phyloP scores from a whole-genome alignment of 345 rosid genomes.

The Erucastrum elatum region DNA sequence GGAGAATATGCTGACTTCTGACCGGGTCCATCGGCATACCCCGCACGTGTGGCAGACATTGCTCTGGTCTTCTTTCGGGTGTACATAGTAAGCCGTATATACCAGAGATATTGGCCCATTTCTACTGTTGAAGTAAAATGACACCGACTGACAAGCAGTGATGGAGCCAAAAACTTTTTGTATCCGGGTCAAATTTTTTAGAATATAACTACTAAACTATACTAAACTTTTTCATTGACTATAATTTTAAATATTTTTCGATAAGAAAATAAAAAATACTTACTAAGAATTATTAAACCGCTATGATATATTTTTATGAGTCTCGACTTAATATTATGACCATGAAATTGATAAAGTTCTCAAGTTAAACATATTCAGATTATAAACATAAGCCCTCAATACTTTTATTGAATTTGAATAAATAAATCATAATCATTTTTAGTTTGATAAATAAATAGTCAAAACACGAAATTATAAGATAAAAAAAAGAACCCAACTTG shows the following conservation, averaged over 20 bases:
- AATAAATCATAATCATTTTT: not conserved
- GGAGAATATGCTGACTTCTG: constrained; percentile 24
- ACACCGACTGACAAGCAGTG: not conserved
- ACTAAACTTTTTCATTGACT: not conserved
- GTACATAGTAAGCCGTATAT: constrained; percentile 3
- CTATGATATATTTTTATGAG: not conserved
- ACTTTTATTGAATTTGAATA: not conserved
- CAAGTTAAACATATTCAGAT: not conserved
- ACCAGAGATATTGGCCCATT: constrained; percentile 15
- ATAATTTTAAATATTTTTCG: not conserved
- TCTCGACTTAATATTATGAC: not conserved
- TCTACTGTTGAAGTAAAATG: constrained; percentile 2
- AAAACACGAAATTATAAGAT: not conserved
- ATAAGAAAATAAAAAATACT: not conserved
- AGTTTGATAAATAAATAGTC: not conserved
- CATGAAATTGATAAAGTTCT: not conserved
- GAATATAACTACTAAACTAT: no score
- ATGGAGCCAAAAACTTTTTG: not conserved
- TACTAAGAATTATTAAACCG: not conserved
- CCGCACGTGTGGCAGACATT: constrained; percentile 35
- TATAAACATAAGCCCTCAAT: not conserved
- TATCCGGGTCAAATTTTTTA: not conserved
- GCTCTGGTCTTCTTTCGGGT: constrained; percentile 26
- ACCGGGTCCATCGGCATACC: constrained; percentile 11
- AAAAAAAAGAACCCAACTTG: not conserved